Conservation (phyloP, 2,329 filamentous ascomycete genomes). For the Pseudopyrenochaeta lycopersici region DNA sequence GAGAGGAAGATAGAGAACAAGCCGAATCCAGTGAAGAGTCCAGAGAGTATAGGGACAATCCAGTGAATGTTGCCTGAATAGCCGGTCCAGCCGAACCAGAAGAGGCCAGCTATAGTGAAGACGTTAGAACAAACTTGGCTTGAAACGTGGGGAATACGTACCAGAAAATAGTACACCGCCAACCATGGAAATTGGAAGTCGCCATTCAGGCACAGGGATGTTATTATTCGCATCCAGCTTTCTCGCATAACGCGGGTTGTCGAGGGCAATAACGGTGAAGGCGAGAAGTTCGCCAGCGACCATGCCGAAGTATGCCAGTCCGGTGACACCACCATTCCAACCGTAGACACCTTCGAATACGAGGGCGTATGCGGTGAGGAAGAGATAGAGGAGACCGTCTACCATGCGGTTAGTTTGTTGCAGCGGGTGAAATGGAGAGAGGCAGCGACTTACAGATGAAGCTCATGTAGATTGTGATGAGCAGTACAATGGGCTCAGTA, state of each 20-base stretch:
- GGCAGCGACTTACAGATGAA: slow-evolving; percentile 44
- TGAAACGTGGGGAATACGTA: neutral
- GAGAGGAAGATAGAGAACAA: slow-evolving; percentile 67
- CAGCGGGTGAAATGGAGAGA: neutral
- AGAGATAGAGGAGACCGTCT: slow-evolving; percentile 80
- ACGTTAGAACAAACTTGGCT: neutral
- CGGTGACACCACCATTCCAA: slow-evolving; percentile 74
- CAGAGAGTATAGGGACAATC: slow-evolving; percentile 53
- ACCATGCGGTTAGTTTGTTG: slow-evolving; percentile 40
- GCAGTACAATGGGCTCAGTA: slow-evolving; percentile 59
- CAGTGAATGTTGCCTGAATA: slow-evolving; percentile 55
- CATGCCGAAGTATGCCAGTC: slow-evolving; percentile 88
- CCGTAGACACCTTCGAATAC: slow-evolving; percentile 78
- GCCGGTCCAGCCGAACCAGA: slow-evolving; percentile 53
- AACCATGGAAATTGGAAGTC: slow-evolving; percentile 62
- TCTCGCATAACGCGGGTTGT: slow-evolving; percentile 70
- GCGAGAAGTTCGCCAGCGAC: slow-evolving; percentile 76
- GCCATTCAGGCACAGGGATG: slow-evolving; percentile 66
- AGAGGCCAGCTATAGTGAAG: slow-evolving; percentile 34
- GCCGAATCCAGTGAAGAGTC: slow-evolving; percentile 66
- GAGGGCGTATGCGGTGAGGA: slow-evolving; percentile 84
- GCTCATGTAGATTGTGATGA: slow-evolving; percentile 58
- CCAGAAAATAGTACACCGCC: slow-evolving; percentile 58
- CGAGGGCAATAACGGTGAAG: slow-evolving; percentile 68
- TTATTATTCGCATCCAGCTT: slow-evolving; percentile 57